Conservation (phyloP, 2,329 filamentous ascomycete genomes). For the Amauroascus niger region DNA sequence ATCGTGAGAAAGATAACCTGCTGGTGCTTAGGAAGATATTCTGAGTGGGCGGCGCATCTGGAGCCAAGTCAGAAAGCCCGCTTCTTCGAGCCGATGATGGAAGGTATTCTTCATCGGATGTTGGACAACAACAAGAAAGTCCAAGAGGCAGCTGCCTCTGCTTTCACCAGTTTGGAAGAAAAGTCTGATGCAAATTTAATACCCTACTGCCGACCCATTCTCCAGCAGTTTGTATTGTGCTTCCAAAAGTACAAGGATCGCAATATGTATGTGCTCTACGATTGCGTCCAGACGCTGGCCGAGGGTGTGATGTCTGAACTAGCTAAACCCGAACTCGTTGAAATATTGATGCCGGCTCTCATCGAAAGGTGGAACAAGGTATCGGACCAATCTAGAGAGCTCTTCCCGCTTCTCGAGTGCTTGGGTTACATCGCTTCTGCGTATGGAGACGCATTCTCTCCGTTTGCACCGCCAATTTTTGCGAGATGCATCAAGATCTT, state of each 20-base stretch:
- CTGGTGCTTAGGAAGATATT: constrained; percentile 92
- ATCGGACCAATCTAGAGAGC: constrained; percentile 76
- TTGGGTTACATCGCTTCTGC: constrained; percentile 88
- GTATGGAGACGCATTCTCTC: constrained; percentile 69
- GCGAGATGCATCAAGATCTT: constrained; percentile 81
- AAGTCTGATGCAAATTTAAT: constrained; percentile 72
- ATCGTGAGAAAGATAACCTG: constrained; percentile 95
- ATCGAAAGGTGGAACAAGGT: constrained; percentile 82
- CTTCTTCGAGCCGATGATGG: constrained; percentile 94
- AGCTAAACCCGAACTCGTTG: constrained; percentile 68
- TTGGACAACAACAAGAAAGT: constrained; percentile 96
- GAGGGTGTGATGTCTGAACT: constrained; percentile 79
- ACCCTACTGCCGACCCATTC: constrained; percentile 80
- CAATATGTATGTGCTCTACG: constrained; percentile 98
- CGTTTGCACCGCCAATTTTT: constrained; percentile 81
- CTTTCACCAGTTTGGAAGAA: constrained; percentile 92
- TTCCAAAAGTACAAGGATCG: constrained; percentile 95
- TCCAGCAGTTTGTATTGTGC: constrained; percentile 83
- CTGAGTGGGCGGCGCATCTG: constrained; percentile 77
- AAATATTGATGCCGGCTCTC: constrained; percentile 83
- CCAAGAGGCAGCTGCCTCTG: constrained; percentile 89
- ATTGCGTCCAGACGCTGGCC: constrained; percentile 93
- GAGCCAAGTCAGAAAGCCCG: constrained; percentile 57
- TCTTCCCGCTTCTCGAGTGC: constrained; percentile 93
- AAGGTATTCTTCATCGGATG: constrained; percentile 88